A percentile compares a stretch with the other conserved stretches of the same genome.
phyloP scores from a whole-genome alignment of 2,329 filamentous ascomycete genomes.

The Penicillium aurantiogriseum region DNA sequence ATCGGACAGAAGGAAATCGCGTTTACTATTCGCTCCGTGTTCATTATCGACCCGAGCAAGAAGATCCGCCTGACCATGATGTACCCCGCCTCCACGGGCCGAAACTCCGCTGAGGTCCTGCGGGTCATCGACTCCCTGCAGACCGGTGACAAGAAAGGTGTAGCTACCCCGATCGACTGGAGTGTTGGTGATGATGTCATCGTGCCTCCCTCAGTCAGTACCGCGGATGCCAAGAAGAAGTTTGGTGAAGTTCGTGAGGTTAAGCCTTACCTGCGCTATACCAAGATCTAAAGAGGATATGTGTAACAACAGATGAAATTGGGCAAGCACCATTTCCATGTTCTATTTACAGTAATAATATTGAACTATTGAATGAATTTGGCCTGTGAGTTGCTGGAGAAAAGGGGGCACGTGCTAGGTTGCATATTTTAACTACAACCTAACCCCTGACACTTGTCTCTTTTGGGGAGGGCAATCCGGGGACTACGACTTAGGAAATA shows the following conservation, averaged over 20 bases:
- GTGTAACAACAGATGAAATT: background rate
- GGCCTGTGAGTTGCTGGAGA: background rate
- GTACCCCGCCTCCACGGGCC: constrained; percentile 88
- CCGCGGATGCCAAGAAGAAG: constrained; percentile 81
- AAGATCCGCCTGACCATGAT: constrained; percentile 89
- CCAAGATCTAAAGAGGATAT: constrained; percentile 15
- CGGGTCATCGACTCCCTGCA: constrained; percentile 78
- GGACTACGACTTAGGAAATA: background rate
- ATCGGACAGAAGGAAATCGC: constrained; percentile 77
- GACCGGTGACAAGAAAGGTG: constrained; percentile 82
- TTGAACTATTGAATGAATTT: background rate
- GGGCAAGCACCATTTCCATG: background rate
- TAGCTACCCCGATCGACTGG: constrained; percentile 92
- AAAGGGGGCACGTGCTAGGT: constrained; percentile 3
- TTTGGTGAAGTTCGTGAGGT: constrained; percentile 70
- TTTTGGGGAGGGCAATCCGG: constrained; percentile 18
- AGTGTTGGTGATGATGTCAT: constrained; percentile 86
- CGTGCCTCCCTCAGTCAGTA: constrained; percentile 78
- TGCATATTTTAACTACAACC: background rate
- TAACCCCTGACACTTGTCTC: constrained; percentile 14
- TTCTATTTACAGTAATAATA: background rate
- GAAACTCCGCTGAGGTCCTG: constrained; percentile 76
- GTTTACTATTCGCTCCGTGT: constrained; percentile 93
- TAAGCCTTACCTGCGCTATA: constrained; percentile 48
- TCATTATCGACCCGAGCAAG: constrained; percentile 93